phyloP scores from a whole-genome alignment of 2,329 filamentous ascomycete genomes.

The Stachybotrys echinatus region DNA sequence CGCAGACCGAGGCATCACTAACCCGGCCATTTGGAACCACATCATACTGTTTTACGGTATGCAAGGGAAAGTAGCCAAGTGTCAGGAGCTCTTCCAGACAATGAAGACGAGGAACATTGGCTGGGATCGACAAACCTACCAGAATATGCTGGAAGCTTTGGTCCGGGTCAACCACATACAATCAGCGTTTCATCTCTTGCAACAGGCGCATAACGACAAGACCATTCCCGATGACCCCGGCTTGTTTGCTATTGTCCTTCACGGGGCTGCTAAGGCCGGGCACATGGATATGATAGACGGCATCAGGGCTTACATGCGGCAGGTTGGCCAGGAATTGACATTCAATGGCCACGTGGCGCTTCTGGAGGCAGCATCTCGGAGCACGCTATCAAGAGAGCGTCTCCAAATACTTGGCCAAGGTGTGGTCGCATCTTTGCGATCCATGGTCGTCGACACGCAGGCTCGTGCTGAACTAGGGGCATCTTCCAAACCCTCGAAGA shows the following conservation, averaged over 20 bases:
- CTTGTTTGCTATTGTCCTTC: slow-evolving; percentile 50
- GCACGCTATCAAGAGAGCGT: not conserved
- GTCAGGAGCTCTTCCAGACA: slow-evolving; percentile 40
- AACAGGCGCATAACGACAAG: slow-evolving; percentile 34
- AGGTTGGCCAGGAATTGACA: slow-evolving; percentile 34
- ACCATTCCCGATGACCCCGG: slow-evolving; percentile 39
- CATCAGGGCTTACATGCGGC: slow-evolving; percentile 37
- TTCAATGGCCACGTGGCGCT: slow-evolving; percentile 37
- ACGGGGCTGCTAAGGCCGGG: slow-evolving; percentile 39
- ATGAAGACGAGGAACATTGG: slow-evolving; percentile 43
- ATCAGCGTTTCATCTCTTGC: slow-evolving; percentile 43
- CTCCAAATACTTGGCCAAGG: not conserved
- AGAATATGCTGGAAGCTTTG: slow-evolving; percentile 43
- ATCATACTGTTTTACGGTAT: slow-evolving; percentile 66
- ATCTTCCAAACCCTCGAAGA: not conserved
- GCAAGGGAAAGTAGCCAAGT: slow-evolving; percentile 45
- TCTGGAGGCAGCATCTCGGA: slow-evolving; percentile 30
- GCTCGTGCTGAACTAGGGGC: not conserved
- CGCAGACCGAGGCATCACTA: slow-evolving; percentile 43
- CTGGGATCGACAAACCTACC: slow-evolving; percentile 46
- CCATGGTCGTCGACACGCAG: not conserved
- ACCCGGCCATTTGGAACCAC: slow-evolving; percentile 70
- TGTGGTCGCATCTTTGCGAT: not conserved
- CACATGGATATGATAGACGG: slow-evolving; percentile 36
- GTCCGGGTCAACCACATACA: slow-evolving; percentile 43